Base-by-base conservation (phyloP, 208 protist genomes). In the Trypanosomatidae sp. region DNA sequence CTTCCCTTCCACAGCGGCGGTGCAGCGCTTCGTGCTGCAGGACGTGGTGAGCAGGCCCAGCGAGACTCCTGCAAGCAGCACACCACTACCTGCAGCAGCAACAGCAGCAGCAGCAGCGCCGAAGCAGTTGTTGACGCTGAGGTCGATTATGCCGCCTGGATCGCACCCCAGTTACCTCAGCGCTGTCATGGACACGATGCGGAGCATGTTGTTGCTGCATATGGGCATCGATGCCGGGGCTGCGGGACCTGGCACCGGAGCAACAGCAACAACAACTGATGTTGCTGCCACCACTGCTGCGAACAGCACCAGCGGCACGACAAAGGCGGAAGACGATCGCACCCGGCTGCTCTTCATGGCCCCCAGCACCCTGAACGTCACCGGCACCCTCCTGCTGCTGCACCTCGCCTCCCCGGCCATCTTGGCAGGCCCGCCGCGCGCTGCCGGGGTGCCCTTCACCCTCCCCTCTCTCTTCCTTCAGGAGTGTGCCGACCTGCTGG, bases 141-240 rank as follows among this genome's bases (percentile, higher is more conserved):
- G 77, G 10, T 46, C 72, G 5, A 62, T 73, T 17, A 53, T 92
- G 44, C 88, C 88, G 15, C 83, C 83, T 25, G 85, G 83, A 6
- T 79, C 88, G 19, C 88, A 92, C 77, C 88, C 88, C 25, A 66
- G 70, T 25, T 80, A 80, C 62, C 76, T 80, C 6, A 88, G 74
- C 64, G 79, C 81, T 36, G 71, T 92, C 5, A 64, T 90, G 62
- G 73, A 76, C 19, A 77, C 83, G 3, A 77, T 90, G 74, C 72
- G 74, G 2, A 66, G 73, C 46, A 33, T 90, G 43, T 46, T 77
- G 71, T 28, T 53, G 58, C 64, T 72, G 30, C 73, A 79, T 43
- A 41, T 43, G 43, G 60, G 74, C 39, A 22, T 1, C 0, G 39
- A 65, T 46, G 28, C 33, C 25, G 4, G 28, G 22, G 5, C 15